Percentiles rank a stretch among this genome's conserved stretches.
These are phyloP conservation scores for Cutaneotrichosporon sp. DNA, from an alignment of 1,284 basidiomycete genomes.

Conservation along the genomic window DNA sequence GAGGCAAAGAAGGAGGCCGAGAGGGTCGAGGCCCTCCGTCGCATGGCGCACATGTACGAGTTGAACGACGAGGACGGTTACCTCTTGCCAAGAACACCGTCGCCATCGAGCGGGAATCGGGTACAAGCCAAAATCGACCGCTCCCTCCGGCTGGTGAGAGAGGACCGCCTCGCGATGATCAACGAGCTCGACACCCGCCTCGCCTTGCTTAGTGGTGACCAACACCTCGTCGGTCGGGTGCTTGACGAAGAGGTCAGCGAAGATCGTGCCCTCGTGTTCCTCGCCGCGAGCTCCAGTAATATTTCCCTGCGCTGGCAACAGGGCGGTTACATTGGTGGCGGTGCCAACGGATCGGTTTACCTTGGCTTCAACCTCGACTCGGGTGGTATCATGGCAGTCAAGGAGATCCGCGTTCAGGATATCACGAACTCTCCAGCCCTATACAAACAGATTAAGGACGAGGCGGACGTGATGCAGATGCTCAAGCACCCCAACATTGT, in stretches of 20 bases:
- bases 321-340: constrained; percentile 94
- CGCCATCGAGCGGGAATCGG: constrained; percentile 33
- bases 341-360: constrained; percentile 98
- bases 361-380: constrained; percentile 95
- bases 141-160: constrained; percentile 69
- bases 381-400: constrained; percentile 97
- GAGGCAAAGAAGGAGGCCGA: constrained; percentile 89
- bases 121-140: constrained; percentile 55
- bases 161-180: constrained; percentile 64
- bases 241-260: constrained; percentile 87
- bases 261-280: constrained; percentile 84
- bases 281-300: constrained; percentile 88
- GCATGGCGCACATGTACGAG: constrained; percentile 61
- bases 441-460: constrained; percentile 93
- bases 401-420: constrained; percentile 98
- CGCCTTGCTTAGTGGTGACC: constrained; percentile 63
- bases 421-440: constrained; percentile 75
- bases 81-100: constrained; percentile 36
- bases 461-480: constrained; percentile 98
- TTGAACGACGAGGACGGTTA: constrained; percentile 56
- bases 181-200: constrained; percentile 64
- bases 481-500: constrained; percentile 97
- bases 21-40: constrained; percentile 69
- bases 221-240: constrained; percentile 79
- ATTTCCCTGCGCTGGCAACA: constrained; percentile 99